Conservation (phyloP, 139 green algal species). For the Chlorella vulgaris region DNA sequence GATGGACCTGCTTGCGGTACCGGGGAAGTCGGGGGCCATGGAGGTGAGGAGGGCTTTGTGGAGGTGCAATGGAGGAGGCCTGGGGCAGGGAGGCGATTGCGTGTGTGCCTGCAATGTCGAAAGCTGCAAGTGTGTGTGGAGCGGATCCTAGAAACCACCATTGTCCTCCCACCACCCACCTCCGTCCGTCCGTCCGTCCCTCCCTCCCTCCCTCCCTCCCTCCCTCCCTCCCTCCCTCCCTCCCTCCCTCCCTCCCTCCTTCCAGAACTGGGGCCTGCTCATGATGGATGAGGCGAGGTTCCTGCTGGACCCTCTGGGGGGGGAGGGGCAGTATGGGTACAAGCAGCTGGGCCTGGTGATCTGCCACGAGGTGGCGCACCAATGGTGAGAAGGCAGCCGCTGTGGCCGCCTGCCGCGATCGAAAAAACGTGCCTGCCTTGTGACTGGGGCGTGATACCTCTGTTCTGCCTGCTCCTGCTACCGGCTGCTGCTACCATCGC, state of each 20-base stretch:
- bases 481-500: not conserved
- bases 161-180: too few relatives aligned
- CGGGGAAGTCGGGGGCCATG: slow-evolving; percentile 54
- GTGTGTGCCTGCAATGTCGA: not conserved
- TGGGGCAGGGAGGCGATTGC: not conserved
- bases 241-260: not conserved
- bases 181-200: not conserved
- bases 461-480: not conserved
- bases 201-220: not conserved
- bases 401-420: too few relatives aligned
- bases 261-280: slow-evolving; percentile 70
- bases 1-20: slow-evolving; percentile 63
- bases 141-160: not conserved
- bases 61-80: not conserved
- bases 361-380: slow-evolving; percentile 54
- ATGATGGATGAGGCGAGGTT: slow-evolving; percentile 57
- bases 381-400: slow-evolving; percentile 34
- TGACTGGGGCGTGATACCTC: not conserved
- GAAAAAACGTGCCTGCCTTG: not conserved
- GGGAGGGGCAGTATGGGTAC: not conserved
- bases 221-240: not conserved
- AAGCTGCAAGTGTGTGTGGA: not conserved
- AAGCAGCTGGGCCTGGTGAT: slow-evolving; percentile 35
- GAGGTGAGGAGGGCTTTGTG: slow-evolving; percentile 10
- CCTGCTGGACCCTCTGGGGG: slow-evolving; percentile 18